These are phyloP conservation scores for Lasiosphaeria hispida DNA, from an alignment of 495 filamentous ascomycete genomes.

Conservation along the genomic window DNA sequence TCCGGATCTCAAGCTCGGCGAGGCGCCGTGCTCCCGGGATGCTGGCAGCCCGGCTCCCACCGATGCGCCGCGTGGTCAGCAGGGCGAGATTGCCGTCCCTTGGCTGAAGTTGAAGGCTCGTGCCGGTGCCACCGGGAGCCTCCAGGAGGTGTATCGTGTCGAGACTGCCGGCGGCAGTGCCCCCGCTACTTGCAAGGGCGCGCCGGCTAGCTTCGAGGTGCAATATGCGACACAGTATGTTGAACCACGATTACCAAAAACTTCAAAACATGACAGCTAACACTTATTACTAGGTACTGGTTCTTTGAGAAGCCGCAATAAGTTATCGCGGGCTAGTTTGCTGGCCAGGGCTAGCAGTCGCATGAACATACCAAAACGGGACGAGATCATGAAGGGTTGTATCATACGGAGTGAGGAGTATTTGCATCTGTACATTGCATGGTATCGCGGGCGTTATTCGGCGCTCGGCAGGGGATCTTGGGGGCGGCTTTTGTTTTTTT, in stretches of 20 bases:
- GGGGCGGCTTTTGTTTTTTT: constrained; percentile 9
- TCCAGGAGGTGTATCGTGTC: constrained; percentile 79
- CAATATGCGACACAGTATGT: constrained; percentile 83
- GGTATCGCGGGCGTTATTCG: constrained; percentile 8
- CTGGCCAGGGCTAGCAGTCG: neutral
- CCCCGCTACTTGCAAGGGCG: constrained; percentile 70
- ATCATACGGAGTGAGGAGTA: constrained; percentile 9
- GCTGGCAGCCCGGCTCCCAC: constrained; percentile 56
- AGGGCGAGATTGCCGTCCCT: constrained; percentile 59
- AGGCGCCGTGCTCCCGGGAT: constrained; percentile 60
- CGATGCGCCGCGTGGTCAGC: constrained; percentile 50
- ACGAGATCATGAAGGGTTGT: constrained; percentile 13
- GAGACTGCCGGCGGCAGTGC: constrained; percentile 80
- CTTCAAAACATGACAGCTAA: constrained; percentile 5
- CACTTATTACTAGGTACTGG: constrained; percentile 35
- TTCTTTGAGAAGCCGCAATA: constrained; percentile 31
- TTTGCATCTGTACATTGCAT: constrained; percentile 7
- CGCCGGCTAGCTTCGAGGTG: constrained; percentile 61
- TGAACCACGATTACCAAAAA: neutral
- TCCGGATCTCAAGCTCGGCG: constrained; percentile 51
- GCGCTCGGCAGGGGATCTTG: constrained; percentile 13
- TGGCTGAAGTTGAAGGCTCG: constrained; percentile 65
- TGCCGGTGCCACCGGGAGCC: constrained; percentile 54
- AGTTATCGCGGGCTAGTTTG: neutral
- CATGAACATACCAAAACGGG: neutral